Base-by-base conservation (phyloP, 345 rosid species). In the Abelmoschus esculentus region DNA sequence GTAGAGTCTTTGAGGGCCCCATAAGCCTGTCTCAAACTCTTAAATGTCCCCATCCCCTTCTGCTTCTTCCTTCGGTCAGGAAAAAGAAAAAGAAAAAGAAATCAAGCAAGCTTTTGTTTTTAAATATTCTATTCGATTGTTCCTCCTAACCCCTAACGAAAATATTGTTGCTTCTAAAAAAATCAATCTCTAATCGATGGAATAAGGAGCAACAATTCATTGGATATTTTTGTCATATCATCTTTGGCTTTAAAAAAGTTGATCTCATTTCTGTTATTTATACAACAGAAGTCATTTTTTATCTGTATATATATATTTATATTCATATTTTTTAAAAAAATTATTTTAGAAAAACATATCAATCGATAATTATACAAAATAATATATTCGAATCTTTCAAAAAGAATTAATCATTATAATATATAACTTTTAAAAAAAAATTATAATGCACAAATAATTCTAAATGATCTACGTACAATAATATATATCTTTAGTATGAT, bases 1-100 rank as follows among this genome's bases (percentile, higher is more conserved):
- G 98, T 96, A 60, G 97, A 79, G 71, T 96, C 99, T 79, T 96
- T 96, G 61, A 96, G 93, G 6, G 97, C 99, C 15, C 97, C 99
- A 69, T 92, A 96, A 38, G 97, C 99, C 80, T 90, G 92, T 71
- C 98, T 77, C 9, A 96, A 83, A 76, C 97, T 90, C 65, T 84
- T 79, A 66, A 95, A 90, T 28, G 96, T 79, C 70, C 93, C 92
- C 96, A 90, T 91, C 49, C 44, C 47, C 36, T 66, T 66, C 7
- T 66, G 26, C 19, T 46, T 46, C 7, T 26, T 46, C 28, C 22
- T 46, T 26, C n/a, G 40, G 46, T 22, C 26, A 50, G 40, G 12
- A 13, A 12, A 42, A 46, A 65, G 32, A 29, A 15, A 14, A n/a
- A 7, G 7, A 6, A 40, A 42, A 2, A 31, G 14, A 5, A 38